A percentile compares a stretch with the other conserved stretches of the same genome.
These are phyloP conservation scores for Chrysanthemum lavandulifolium DNA, from an alignment of 129 eudicot species.

Conservation along the genomic window DNA sequence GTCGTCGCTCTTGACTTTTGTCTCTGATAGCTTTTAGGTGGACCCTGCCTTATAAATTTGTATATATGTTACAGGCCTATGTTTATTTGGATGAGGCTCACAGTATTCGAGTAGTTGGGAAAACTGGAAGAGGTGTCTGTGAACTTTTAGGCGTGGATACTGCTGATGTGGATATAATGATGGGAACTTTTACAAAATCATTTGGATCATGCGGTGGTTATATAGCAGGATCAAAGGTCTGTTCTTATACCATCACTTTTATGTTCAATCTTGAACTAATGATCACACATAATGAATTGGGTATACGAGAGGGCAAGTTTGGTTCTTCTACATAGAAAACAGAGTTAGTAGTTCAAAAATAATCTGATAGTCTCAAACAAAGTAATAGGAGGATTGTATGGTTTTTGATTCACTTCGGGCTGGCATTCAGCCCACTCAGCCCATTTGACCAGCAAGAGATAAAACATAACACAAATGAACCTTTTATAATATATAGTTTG, in stretches of 20 bases:
- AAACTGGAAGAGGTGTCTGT: conserved; percentile 93
- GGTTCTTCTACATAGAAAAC: neutral
- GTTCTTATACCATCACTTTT: neutral
- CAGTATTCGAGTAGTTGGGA: conserved; percentile 97
- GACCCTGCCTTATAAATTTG: neutral
- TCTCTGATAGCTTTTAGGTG: neutral
- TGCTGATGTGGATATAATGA: conserved; percentile 92
- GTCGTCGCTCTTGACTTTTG: conserved; percentile 12
- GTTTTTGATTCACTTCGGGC: no score
- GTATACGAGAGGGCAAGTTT: neutral
- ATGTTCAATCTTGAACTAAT: no score
- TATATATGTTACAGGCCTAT: conserved; percentile 59
- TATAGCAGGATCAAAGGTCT: conserved; percentile 85
- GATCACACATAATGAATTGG: neutral
- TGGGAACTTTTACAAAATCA: conserved; percentile 98
- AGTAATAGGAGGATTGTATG: no score
- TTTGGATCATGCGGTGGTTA: conserved; percentile 99
- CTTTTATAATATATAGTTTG: no score
- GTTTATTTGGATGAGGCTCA: conserved; percentile 97
- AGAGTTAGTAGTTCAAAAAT: neutral
- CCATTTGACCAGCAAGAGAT: no score
- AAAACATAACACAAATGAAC: no score
- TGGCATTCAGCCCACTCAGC: no score
- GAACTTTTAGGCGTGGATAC: conserved; percentile 97
- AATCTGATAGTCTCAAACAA: no score